Base-by-base conservation (phyloP, 1,284 basidiomycete species). In the Leccinum pachyderme region DNA sequence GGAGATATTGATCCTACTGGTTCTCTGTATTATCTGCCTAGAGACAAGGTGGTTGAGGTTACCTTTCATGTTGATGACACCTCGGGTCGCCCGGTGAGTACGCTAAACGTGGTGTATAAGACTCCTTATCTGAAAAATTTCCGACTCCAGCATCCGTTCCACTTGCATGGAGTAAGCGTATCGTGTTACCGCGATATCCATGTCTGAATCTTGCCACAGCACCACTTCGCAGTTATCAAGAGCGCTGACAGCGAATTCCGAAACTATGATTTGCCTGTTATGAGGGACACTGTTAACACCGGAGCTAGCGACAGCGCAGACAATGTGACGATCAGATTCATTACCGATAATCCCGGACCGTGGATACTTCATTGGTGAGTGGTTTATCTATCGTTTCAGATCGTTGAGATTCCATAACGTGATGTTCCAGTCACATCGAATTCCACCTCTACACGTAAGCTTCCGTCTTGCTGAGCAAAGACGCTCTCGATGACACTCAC, bases 1-100 rank as follows among this genome's bases (percentile, higher is more conserved):
- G 44, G 60, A 68, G 49, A 62, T 61, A 63, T 81, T 37, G 67
- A 77, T 5, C 78, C 78, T 2, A 47, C 51, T 12, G 74, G 74
- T 5, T 73, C 70, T 7, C 66, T 79, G 0, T 77, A 75, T 56
- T 55, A 60, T 2, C 61, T 81, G 7, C 69, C 71, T 2, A 53
- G 54, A 11, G 66, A 75, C 58, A 69, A 72, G 45, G 63, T 68
- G 2, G 57, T 77, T 13, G 73, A 77, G 48, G 12, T 77, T 5
- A 61, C 68, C 7, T 55, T 64, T 31, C 43, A 58, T 9, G 51
- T 58, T 18, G 37, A 61, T 28, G 13, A 41, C 28, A 43, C 49
- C 0, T 28, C 41, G 5, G 62, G 54, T 29, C 46, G 35, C 3
- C 52, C 62, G 1, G 60, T 63, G 52, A 56, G 60, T 55, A 13